phyloP scores from a whole-genome alignment of 495 filamentous ascomycete species.

The Tuber magnatum region DNA sequence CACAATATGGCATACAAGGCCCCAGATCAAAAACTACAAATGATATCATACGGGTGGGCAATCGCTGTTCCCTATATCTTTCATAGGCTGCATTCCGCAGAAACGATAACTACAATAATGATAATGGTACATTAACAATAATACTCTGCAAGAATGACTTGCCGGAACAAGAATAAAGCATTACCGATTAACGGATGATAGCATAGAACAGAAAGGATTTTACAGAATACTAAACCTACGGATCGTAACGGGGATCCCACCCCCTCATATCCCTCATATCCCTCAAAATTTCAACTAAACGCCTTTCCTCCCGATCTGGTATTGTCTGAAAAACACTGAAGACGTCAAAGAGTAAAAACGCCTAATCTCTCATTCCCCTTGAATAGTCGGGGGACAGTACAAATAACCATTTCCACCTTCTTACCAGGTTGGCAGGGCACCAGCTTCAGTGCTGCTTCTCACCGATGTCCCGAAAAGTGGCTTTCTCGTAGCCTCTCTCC shows the following conservation, averaged over 20 bases:
- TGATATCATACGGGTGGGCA: neutral
- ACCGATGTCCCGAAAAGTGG: conserved; percentile 22
- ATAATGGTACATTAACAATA: neutral
- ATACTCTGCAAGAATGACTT: neutral
- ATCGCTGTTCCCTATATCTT: neutral
- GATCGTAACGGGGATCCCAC: neutral
- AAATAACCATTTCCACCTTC: neutral
- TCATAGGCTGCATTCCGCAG: neutral
- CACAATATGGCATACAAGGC: neutral
- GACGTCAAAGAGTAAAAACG: neutral
- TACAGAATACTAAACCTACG: neutral
- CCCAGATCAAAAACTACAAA: neutral
- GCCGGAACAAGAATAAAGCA: neutral
- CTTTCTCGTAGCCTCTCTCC: conserved; percentile 33
- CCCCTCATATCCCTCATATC: neutral
- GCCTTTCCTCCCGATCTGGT: neutral
- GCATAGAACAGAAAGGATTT: neutral
- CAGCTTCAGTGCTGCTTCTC: conserved; percentile 10
- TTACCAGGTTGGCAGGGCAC: neutral
- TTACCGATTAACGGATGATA: neutral
- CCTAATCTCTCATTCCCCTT: neutral
- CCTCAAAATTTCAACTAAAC: neutral
- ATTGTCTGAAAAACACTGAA: neutral
- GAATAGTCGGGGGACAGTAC: neutral
- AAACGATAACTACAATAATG: neutral